Conservation (phyloP, 2,329 filamentous ascomycete species). For the Alternaria sp. region DNA sequence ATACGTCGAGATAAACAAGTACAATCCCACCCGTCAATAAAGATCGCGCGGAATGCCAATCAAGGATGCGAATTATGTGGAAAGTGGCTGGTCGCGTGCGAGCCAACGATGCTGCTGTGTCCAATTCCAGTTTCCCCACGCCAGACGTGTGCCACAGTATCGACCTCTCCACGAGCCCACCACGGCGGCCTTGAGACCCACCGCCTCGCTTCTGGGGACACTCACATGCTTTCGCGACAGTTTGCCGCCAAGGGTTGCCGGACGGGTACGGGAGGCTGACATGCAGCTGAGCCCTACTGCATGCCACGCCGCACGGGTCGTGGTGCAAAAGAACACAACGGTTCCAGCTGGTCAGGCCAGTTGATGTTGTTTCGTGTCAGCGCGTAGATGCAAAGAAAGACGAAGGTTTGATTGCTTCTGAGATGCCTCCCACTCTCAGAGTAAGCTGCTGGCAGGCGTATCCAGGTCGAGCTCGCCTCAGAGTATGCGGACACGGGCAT, state of each 20-base stretch:
- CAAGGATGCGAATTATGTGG: conserved; percentile 1
- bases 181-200: conserved; percentile 20
- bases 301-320: conserved; percentile 16
- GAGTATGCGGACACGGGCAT: not conserved
- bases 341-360: conserved; percentile 18
- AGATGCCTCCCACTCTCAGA: not conserved
- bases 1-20: conserved; percentile 27
- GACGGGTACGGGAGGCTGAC: conserved; percentile 29
- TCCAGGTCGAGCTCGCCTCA: not conserved
- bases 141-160: conserved; percentile 6
- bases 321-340: conserved; percentile 13
- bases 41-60: not conserved
- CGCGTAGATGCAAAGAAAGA: not conserved
- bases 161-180: conserved; percentile 26
- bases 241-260: conserved; percentile 24
- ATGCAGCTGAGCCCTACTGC: conserved; percentile 26
- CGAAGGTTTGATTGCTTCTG: conserved; percentile 13
- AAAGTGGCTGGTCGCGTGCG: conserved; percentile 11
- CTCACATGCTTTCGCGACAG: conserved; percentile 34
- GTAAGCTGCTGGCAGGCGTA: conserved; percentile 1
- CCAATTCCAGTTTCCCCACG: conserved; percentile 29
- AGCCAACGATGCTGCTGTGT: conserved; percentile 7
- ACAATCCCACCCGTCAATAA: conserved; percentile 16
- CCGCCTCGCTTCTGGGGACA: conserved; percentile 19
- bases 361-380: conserved; percentile 14